phyloP scores from a whole-genome alignment of 441 rosid genomes.

The Sinapis alba region DNA sequence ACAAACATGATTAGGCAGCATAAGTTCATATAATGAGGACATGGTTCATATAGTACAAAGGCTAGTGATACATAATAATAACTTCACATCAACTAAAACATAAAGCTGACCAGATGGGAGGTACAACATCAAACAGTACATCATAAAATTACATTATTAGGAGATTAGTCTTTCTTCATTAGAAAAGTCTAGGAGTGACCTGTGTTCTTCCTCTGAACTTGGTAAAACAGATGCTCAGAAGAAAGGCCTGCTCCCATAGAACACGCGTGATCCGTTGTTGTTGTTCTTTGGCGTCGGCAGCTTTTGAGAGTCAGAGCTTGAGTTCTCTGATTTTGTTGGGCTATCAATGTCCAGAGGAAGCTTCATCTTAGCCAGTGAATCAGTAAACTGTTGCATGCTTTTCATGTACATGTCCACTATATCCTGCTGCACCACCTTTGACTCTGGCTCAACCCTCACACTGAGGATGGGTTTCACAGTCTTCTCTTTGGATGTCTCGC shows the following conservation, averaged over 20 bases:
- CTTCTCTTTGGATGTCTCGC: slow-evolving; percentile 47
- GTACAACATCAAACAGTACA: slow-evolving; percentile 57
- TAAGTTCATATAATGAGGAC: slow-evolving; percentile 47
- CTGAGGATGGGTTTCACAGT: slow-evolving; percentile 49
- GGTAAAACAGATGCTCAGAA: slow-evolving; percentile 62
- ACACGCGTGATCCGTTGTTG: slow-evolving; percentile 74
- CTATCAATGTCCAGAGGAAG: slow-evolving; percentile 87
- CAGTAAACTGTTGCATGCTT: slow-evolving; percentile 99
- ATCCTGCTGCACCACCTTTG: slow-evolving; percentile 87
- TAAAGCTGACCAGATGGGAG: slow-evolving; percentile 55
- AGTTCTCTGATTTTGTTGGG: slow-evolving; percentile 74
- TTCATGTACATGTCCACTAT: slow-evolving; percentile 97
- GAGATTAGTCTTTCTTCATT: slow-evolving; percentile 66
- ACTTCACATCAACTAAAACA: slow-evolving; percentile 54
- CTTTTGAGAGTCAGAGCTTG: slow-evolving; percentile 79
- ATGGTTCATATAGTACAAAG: slow-evolving; percentile 45
- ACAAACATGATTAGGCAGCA: slow-evolving; percentile 34
- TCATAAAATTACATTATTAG: slow-evolving; percentile 62
- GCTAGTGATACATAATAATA: slow-evolving; percentile 50
- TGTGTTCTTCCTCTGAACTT: slow-evolving; percentile 49
- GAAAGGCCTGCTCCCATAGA: slow-evolving; percentile 96
- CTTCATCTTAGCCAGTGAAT: slow-evolving; percentile 98
- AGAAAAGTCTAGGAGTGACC: slow-evolving; percentile 57
- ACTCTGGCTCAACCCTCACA: slow-evolving; percentile 71
- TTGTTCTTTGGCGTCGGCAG: slow-evolving; percentile 58